These are phyloP conservation scores for Fusarium stilboides DNA, from an alignment of 2,329 filamentous ascomycete genomes.

Conservation along the genomic window DNA sequence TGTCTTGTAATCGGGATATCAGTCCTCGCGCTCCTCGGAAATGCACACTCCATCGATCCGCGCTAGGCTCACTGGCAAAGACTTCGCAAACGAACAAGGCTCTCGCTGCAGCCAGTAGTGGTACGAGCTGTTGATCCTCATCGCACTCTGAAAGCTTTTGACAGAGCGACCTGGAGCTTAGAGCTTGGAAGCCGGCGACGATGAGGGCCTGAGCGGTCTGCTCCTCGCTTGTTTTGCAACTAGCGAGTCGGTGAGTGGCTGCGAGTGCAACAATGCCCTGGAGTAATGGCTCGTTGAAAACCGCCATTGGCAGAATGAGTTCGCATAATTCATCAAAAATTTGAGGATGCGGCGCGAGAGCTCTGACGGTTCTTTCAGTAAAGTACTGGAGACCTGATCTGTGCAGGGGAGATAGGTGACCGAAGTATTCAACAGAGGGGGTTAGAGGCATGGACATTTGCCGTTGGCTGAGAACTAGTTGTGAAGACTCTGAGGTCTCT, in stretches of 20 bases:
- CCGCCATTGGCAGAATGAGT: constrained; percentile 36
- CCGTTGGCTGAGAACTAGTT: constrained; percentile 10
- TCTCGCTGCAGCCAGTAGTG: constrained; percentile 26
- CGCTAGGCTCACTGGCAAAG: constrained; percentile 35
- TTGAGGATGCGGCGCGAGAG: constrained; percentile 34
- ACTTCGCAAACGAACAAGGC: constrained; percentile 40
- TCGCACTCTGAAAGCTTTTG: constrained; percentile 31
- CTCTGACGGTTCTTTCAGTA: constrained; percentile 37
- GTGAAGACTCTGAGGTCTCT: not conserved
- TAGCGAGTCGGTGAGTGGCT: constrained; percentile 36
- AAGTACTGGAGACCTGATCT: constrained; percentile 41
- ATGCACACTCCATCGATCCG: constrained; percentile 41
- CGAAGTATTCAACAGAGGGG: constrained; percentile 29
- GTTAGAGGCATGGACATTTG: constrained; percentile 10
- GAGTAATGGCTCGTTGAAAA: constrained; percentile 35
- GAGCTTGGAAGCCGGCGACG: constrained; percentile 35
- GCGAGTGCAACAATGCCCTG: constrained; percentile 38
- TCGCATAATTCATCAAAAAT: constrained; percentile 39
- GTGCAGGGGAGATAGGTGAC: constrained; percentile 35
- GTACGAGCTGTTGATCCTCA: constrained; percentile 31
- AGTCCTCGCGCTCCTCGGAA: constrained; percentile 35
- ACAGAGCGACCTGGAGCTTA: constrained; percentile 39
- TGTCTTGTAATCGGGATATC: constrained; percentile 30
- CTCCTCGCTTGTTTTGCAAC: constrained; percentile 34
- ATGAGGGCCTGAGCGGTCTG: constrained; percentile 30